A percentile compares a stretch with the other conserved stretches of the same genome.
phyloP scores from a whole-genome alignment of 176 grass and related monocot genomes.

The Aegilops speltoides region DNA sequence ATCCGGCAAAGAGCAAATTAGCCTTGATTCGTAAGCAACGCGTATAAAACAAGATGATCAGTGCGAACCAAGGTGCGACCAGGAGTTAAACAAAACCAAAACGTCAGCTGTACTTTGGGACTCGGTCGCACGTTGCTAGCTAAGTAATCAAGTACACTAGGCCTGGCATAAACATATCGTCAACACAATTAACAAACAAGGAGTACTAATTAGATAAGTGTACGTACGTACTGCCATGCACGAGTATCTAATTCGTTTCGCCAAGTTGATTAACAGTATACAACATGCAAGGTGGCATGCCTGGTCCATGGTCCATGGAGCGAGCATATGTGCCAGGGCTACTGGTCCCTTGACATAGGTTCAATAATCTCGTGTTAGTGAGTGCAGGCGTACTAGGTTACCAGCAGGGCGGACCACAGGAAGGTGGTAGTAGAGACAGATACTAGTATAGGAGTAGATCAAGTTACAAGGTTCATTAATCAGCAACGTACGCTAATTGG shows the following conservation, averaged over 20 bases:
- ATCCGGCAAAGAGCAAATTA: background rate
- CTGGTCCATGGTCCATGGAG: too few species aligned
- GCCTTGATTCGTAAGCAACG: background rate
- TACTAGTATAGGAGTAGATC: background rate
- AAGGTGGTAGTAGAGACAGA: too few species aligned
- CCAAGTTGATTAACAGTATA: too few species aligned
- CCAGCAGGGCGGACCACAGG: background rate
- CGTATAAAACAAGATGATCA: background rate
- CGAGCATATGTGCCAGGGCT: background rate
- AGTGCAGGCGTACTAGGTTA: background rate
- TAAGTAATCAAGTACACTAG: background rate
- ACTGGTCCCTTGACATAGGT: conserved; percentile 17
- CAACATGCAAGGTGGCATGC: too few species aligned
- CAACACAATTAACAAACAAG: background rate
- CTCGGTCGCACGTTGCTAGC: background rate
- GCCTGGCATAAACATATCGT: background rate
- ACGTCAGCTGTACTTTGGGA: background rate
- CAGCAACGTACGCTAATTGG: background rate
- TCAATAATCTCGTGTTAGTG: background rate
- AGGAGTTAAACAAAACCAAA: background rate
- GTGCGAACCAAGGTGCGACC: too few species aligned
- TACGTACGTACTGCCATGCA: too few species aligned
- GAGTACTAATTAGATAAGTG: too few species aligned
- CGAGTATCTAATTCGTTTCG: too few species aligned
- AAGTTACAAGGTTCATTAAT: background rate